Evolutionary conservation across 495 filamentous ascomycete species (phyloP).

Genomic region (Lepidopterella palustris): DNA sequence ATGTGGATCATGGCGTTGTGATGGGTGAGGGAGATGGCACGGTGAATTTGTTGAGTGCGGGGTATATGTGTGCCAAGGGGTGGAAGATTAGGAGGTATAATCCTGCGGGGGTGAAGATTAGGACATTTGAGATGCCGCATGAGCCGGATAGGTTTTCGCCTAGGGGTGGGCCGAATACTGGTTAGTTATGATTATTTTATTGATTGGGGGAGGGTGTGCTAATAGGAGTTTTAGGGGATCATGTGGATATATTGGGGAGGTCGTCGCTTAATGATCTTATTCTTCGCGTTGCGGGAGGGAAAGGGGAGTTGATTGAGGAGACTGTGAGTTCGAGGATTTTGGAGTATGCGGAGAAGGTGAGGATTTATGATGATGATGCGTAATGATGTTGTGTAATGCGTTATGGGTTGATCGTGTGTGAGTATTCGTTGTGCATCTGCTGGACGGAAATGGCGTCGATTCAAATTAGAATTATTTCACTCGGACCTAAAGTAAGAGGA

Average conservation of each 20-base stretch:
- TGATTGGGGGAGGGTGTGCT: not conserved
- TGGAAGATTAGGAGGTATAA: conserved; percentile 94
- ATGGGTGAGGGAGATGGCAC: conserved; percentile 96
- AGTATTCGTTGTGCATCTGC: too few relatives aligned
- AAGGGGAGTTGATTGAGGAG: conserved; percentile 71
- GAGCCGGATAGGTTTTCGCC: conserved; percentile 90
- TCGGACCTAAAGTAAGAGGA: too few relatives aligned
- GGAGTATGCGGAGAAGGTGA: conserved; percentile 73
- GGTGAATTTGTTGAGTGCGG: conserved; percentile 77
- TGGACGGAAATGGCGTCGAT: too few relatives aligned
- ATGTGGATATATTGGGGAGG: conserved; percentile 91
- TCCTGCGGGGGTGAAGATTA: conserved; percentile 72
- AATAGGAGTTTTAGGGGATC: conserved; percentile 54
- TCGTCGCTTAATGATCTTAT: conserved; percentile 87
- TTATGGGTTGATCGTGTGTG: too few relatives aligned
- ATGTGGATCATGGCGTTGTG: conserved; percentile 78
- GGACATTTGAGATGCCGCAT: conserved; percentile 90
- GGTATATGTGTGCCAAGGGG: conserved; percentile 94
- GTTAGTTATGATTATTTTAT: conserved; percentile 33
- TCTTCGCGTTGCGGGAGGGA: conserved; percentile 80
- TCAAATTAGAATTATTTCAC: too few relatives aligned
- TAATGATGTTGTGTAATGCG: too few relatives aligned
- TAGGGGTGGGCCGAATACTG: conserved; percentile 88
- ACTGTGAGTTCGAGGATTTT: conserved; percentile 70
- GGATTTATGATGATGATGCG: conserved; percentile 57